A percentile compares a stretch with the other conserved stretches of the same genome.
phyloP scores from a whole-genome alignment of 768 basidiomycete genomes.

The Russula lepida region DNA sequence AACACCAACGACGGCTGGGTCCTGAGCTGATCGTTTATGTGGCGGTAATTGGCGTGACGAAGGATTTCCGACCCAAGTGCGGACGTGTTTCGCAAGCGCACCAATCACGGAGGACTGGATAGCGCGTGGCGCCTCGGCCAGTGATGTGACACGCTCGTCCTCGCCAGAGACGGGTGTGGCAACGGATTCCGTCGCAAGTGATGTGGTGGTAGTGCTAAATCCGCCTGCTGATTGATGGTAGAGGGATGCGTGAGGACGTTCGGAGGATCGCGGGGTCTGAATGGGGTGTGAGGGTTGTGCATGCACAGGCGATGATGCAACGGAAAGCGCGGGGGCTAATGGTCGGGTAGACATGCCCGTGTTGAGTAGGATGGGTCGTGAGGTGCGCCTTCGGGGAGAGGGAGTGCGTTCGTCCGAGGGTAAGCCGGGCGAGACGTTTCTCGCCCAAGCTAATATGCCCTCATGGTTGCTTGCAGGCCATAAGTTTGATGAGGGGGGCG shows the following conservation, averaged over 20 bases:
- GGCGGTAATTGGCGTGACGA: constrained; percentile 6
- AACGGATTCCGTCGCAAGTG: constrained; percentile 24
- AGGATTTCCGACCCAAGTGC: constrained; percentile 20
- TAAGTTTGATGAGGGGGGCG: constrained; percentile 6
- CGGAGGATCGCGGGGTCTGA: constrained; percentile 19
- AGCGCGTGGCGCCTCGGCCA: neutral
- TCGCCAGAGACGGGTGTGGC: constrained; percentile 27
- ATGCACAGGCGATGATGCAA: constrained; percentile 15
- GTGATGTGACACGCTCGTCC: constrained; percentile 5
- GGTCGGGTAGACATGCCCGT: constrained; percentile 14
- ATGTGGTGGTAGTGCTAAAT: constrained; percentile 19
- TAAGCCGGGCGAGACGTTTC: constrained; percentile 25
- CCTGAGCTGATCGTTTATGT: constrained; percentile 9
- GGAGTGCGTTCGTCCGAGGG: constrained; percentile 21
- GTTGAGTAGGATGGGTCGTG: constrained; percentile 9
- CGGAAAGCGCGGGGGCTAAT: constrained; percentile 19
- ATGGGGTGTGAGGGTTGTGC: constrained; percentile 19
- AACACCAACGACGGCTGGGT: constrained; percentile 10
- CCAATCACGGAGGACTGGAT: constrained; percentile 15
- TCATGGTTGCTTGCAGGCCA: constrained; percentile 31
- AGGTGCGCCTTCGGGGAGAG: constrained; percentile 1
- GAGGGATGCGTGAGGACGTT: constrained; percentile 4
- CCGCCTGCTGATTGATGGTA: constrained; percentile 15
- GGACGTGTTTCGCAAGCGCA: constrained; percentile 19
- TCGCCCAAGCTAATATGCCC: constrained; percentile 38